phyloP scores from a whole-genome alignment of 1,139 yeast species.

The Barnettozyma hawaiiensis region DNA sequence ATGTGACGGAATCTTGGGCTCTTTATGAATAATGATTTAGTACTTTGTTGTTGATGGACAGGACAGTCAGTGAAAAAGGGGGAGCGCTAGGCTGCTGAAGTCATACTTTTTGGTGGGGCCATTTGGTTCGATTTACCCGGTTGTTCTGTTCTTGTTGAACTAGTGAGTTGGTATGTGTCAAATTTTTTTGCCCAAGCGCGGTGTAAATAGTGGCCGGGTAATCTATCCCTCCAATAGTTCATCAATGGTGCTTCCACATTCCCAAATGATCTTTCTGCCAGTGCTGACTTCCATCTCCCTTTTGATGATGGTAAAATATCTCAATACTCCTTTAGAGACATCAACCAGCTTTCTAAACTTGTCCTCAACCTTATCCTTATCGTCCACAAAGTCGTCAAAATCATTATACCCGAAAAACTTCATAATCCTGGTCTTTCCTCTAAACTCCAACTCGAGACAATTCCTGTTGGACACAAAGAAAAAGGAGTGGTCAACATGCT shows the following conservation, averaged over 20 bases:
- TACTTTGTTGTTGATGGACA: background rate
- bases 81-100: too few relatives aligned
- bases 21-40: background rate
- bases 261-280: conserved; percentile 15
- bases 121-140: background rate
- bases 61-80: too few relatives aligned
- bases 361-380: background rate
- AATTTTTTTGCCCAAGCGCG: background rate
- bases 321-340: conserved; percentile 1
- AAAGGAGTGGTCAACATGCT: background rate
- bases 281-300: conserved; percentile 5
- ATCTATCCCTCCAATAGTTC: conserved; percentile 6
- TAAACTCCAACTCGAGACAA: conserved; percentile 15
- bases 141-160: background rate
- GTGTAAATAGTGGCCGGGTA: background rate
- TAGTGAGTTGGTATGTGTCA: background rate
- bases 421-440: conserved; percentile 11
- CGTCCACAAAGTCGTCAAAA: conserved; percentile 5
- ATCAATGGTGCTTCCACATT: conserved; percentile 11
- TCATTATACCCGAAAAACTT: conserved; percentile 12
- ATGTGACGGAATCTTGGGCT: conserved; percentile 15
- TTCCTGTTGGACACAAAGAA: conserved; percentile 13
- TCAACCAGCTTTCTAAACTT: conserved; percentile 5
- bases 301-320: background rate
- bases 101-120: conserved; percentile 15